Evolutionary conservation across 2,329 filamentous ascomycete species (phyloP), one percentile per base, ranked within the genome.

Genomic region (Aspergillus novofumigatus): DNA sequence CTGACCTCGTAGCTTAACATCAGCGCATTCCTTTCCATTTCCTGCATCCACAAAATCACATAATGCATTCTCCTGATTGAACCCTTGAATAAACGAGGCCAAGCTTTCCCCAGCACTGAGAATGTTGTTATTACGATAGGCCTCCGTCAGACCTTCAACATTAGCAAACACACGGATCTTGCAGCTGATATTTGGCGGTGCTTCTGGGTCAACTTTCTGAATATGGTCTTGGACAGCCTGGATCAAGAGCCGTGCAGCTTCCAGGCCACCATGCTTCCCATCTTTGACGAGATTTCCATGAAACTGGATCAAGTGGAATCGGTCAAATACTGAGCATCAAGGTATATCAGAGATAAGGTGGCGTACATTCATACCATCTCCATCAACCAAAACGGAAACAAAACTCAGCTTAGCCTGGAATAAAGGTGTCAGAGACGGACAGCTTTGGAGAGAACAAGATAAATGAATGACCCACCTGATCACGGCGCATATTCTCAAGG

Each of bases 11-110:
- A 79, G 61, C 53, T 78, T 78, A 38, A 71, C 69, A 61, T 78
- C 76, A 1, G 74, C 66, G 49, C 75, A 78, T 57, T 78, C 75
- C 54, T 78, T 78, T 9, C 75, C 75, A 54, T 72, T 68, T 5
- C 76, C 77, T 9, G 73, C 75, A 64, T 78, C 75, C 25, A 77
- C 67, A 55, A 72, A 76, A 42, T 78, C 74, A 58, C 71, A 76
- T 21, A 73, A 54, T 1, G 65, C 53, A 50, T 72, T 60, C 23
- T 67, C 71, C 62, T 72, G 76, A 53, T 78, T 78, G 65, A 78
- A 77, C 0, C 75, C 77, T 20, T 72, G 72, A 14, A 77, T 68
- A 56, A 78, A 79, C 1, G 66, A 61, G 23, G 62, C 55, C 42
- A 78, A 62, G 0, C 60, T 59, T 6, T 60, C 59, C 3, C 62